phyloP scores from a whole-genome alignment of 2,329 filamentous ascomycete species.

The Colletotrichum abscissum region DNA sequence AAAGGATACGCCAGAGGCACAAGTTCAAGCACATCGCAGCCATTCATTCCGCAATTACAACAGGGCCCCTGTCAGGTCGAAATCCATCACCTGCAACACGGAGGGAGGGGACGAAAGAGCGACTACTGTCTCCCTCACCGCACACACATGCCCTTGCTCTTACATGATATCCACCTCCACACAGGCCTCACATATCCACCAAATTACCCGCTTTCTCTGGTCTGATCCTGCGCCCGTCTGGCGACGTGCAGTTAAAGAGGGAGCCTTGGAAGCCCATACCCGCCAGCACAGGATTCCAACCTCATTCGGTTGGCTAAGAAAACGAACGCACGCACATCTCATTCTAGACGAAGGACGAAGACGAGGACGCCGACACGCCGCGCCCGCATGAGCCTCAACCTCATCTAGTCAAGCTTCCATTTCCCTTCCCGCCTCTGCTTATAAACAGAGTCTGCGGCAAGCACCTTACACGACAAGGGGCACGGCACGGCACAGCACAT shows the following conservation, averaged over 20 bases:
- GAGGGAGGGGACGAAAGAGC: background rate
- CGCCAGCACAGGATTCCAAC: background rate
- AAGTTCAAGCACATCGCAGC: background rate
- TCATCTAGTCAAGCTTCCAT: background rate
- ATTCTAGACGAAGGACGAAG: background rate
- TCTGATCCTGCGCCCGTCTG: background rate
- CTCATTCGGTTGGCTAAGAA: no score
- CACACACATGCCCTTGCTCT: constrained; percentile 1
- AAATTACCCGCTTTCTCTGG: background rate
- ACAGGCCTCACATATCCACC: background rate
- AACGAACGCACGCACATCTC: background rate
- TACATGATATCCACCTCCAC: constrained; percentile 1
- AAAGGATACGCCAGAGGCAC: background rate
- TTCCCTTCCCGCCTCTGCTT: background rate
- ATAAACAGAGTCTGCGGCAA: background rate
- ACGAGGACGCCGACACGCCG: background rate
- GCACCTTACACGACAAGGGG: background rate
- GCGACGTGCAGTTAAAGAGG: background rate
- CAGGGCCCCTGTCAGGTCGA: background rate
- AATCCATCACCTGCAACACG: constrained; percentile 9
- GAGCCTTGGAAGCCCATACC: background rate
- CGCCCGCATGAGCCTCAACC: background rate
- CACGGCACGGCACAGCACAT: background rate
- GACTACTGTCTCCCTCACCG: constrained; percentile 11
- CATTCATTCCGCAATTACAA: background rate